Evolutionary conservation across 768 basidiomycete genomes (phyloP), one percentile per base, ranked within the genome.

Genomic region (Lentinula guzmanii): DNA sequence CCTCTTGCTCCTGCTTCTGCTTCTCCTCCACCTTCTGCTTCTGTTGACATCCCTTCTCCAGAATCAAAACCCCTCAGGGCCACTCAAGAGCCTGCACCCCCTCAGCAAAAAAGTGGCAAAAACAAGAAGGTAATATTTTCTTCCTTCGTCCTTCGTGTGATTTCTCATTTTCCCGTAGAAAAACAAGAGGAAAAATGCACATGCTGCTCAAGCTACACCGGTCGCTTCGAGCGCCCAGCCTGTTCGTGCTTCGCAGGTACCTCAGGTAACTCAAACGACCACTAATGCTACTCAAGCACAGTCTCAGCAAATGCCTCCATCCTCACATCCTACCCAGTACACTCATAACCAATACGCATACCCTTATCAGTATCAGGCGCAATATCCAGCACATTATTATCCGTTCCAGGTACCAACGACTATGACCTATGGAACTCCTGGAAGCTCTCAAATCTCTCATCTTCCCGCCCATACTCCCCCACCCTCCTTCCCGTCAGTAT

Each of bases 21-120:
- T 43, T 88, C 90, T 69, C 82, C 87, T 42, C 76, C 90, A 21
- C 89, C 90, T 39, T 62, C 90, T 69, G 82, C 87, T 43, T 76
- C 90, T 31, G 88, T 89, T 39, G 63, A 76, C 15, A n/a, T 16
- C 2, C 45, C n/a, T 24, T 9, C 31, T 24, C 41, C 41, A 21
- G 37, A 41, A n/a, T 10, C 4, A 43, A 39, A 43, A 66, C 39
- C 42, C 64, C 11, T 79, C 82, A 61, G 77, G 80, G 48, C 76
- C 69, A 58, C 69, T 76, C 65, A 64, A 56, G 46, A 55, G 5
- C 50, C 50, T 8, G 16, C 24, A 16, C 11, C 54, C n/a, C 52
- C 50, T 62, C 55, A 53, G 18, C 56, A 52, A 15, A 42, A 41
- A 28, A 51, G 31, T 21, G 39, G 56, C 2, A 42, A 63, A 46